Evolutionary conservation across 495 filamentous ascomycete species (phyloP).

Genomic region (Xylaria sp.): DNA sequence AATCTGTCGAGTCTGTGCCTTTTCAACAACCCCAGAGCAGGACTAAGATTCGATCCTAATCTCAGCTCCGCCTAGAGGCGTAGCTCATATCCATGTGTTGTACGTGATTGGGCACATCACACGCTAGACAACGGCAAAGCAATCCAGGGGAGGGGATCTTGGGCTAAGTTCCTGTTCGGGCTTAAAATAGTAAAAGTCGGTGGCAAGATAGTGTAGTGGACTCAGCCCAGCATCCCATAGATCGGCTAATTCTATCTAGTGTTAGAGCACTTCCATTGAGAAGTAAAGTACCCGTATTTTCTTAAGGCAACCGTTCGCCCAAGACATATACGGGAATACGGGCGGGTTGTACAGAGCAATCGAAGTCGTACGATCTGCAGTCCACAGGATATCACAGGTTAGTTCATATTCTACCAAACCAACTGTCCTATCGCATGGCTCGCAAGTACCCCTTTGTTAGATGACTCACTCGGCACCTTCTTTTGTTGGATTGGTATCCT

Average conservation of each 20-base stretch:
- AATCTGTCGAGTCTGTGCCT: no score
- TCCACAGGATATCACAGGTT: no score
- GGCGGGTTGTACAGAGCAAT: no score
- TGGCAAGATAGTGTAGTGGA: not conserved
- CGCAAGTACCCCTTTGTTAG: no score
- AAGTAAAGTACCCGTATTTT: not conserved
- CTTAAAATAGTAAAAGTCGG: slow-evolving; percentile 11
- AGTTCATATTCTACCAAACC: no score
- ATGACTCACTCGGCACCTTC: no score
- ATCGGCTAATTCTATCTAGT: not conserved
- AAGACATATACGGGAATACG: no score
- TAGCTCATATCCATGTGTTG: not conserved
- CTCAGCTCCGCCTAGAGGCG: not conserved
- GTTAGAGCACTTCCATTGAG: not conserved
- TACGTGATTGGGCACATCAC: not conserved
- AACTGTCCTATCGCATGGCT: no score
- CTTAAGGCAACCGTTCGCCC: not conserved
- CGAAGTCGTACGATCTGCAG: not conserved
- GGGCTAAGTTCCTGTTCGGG: not conserved
- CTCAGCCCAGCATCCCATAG: not conserved
- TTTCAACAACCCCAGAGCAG: not conserved
- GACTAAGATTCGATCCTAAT: not conserved
- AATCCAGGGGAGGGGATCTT: not conserved
- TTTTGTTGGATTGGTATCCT: no score
- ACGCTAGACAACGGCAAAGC: not conserved